phyloP scores from a whole-genome alignment of 768 basidiomycete genomes.

The Tephrocybe rancida region DNA sequence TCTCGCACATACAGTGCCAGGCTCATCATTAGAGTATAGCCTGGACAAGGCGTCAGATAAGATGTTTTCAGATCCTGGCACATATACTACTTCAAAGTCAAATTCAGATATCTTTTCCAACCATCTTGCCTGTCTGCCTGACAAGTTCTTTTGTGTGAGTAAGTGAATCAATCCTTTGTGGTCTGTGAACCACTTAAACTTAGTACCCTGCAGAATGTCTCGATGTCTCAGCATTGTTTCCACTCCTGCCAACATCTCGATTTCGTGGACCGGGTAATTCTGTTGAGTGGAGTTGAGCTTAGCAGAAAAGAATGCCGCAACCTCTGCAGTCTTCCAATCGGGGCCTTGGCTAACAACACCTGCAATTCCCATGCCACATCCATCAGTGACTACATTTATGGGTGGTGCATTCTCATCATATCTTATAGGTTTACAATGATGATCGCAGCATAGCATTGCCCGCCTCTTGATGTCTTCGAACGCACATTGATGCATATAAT shows the following conservation, averaged over 20 bases:
- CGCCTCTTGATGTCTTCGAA: slow-evolving; percentile 29
- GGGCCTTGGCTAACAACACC: slow-evolving; percentile 21
- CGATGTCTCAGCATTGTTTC: slow-evolving; percentile 19
- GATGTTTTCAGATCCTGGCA: slow-evolving; percentile 2
- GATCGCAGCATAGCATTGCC: slow-evolving; percentile 8
- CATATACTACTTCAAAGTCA: neutral
- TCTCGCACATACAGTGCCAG: slow-evolving; percentile 8
- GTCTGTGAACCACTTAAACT: slow-evolving; percentile 19
- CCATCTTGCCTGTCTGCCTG: neutral
- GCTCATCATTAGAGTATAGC: slow-evolving; percentile 8
- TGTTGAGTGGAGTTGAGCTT: slow-evolving; percentile 24
- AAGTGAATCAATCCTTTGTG: no score
- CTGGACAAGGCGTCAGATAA: neutral
- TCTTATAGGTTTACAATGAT: slow-evolving; percentile 14
- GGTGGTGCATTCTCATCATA: slow-evolving; percentile 14
- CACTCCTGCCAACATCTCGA: slow-evolving; percentile 26
- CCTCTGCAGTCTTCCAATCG: slow-evolving; percentile 27
- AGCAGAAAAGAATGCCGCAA: slow-evolving; percentile 16
- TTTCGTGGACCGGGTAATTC: slow-evolving; percentile 27
- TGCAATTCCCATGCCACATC: slow-evolving; percentile 20
- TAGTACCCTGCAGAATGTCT: slow-evolving; percentile 22
- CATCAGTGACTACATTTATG: slow-evolving; percentile 26
- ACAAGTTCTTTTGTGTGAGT: no score
- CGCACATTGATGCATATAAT: slow-evolving; percentile 17
- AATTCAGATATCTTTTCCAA: slow-evolving; percentile 10